These are phyloP conservation scores for Verbena officinalis DNA, from an alignment of 257 asterid species.

Conservation along the genomic window DNA sequence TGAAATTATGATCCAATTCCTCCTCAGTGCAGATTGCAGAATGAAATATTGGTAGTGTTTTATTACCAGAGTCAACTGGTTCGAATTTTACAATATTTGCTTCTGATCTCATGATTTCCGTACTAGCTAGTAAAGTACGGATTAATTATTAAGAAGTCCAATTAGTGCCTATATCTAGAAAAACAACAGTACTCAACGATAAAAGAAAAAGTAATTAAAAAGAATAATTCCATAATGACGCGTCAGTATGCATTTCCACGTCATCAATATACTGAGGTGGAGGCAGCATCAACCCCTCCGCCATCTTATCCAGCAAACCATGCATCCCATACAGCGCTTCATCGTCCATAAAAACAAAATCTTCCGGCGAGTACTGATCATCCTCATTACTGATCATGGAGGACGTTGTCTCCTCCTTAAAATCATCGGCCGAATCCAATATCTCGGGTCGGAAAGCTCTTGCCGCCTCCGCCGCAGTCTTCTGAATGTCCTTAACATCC, in stretches of 20 bases:
- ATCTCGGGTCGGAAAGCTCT: constrained; percentile 50
- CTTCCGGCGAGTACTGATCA: constrained; percentile 25
- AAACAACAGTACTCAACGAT: no score
- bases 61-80: no score
- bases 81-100: no score
- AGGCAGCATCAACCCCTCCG: constrained; percentile 61
- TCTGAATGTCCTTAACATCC: constrained; percentile 58
- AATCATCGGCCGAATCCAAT: no score
- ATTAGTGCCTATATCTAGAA: no score
- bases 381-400: background rate
- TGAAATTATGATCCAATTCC: no score
- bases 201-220: constrained; percentile 19
- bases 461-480: constrained; percentile 61
- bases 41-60: no score
- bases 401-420: constrained; percentile 6
- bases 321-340: constrained; percentile 54
- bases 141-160: no score
- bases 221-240: constrained; percentile 58
- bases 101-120: no score
- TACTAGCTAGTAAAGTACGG: no score
- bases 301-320: constrained; percentile 45
- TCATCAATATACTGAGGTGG: constrained; percentile 43
- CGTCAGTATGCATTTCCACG: constrained; percentile 39
- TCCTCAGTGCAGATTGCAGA: no score
- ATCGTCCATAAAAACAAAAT: constrained; percentile 40